Evolutionary conservation across 176 grass and related monocot genomes (phyloP).

Genomic region (Triticum urartu): DNA sequence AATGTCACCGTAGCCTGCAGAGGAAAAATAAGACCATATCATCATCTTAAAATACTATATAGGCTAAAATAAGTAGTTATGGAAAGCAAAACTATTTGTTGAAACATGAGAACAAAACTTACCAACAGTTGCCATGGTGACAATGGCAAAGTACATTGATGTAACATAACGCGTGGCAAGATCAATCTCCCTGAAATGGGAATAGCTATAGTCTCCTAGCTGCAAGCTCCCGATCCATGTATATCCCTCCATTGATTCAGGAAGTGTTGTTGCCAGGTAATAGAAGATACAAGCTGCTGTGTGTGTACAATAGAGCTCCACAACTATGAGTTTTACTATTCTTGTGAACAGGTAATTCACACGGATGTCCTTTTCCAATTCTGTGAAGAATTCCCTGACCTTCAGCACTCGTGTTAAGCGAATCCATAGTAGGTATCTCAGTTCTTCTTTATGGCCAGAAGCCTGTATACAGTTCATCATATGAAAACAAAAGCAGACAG

Average conservation of each 20-base stretch:
- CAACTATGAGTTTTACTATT: constrained; percentile 94
- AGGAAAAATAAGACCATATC: background rate
- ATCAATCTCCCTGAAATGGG: constrained; percentile 88
- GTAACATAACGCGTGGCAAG: constrained; percentile 75
- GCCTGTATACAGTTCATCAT: constrained; percentile 35
- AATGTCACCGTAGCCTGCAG: constrained; percentile 95
- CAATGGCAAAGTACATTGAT: constrained; percentile 93
- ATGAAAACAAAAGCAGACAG: background rate
- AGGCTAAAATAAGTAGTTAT: background rate
- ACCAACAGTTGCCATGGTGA: constrained; percentile 99
- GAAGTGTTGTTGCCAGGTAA: constrained; percentile 89
- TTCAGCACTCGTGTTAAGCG: constrained; percentile 69
- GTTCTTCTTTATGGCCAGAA: constrained; percentile 72
- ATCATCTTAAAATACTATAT: background rate
- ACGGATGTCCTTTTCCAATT: constrained; percentile 91
- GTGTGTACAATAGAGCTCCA: constrained; percentile 93
- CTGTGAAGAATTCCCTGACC: constrained; percentile 63
- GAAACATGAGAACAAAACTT: constrained; percentile 4
- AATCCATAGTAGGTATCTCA: constrained; percentile 94
- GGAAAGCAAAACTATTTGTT: background rate
- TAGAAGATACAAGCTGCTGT: constrained; percentile 97
- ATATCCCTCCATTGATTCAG: constrained; percentile 74
- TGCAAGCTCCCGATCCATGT: constrained; percentile 94
- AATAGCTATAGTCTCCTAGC: constrained; percentile 73
- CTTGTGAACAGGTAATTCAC: constrained; percentile 97